Evolutionary conservation across 306 rosid genomes (phyloP), one percentile per base, ranked within the genome.

Genomic region (Sphenostylis stenocarpa): DNA sequence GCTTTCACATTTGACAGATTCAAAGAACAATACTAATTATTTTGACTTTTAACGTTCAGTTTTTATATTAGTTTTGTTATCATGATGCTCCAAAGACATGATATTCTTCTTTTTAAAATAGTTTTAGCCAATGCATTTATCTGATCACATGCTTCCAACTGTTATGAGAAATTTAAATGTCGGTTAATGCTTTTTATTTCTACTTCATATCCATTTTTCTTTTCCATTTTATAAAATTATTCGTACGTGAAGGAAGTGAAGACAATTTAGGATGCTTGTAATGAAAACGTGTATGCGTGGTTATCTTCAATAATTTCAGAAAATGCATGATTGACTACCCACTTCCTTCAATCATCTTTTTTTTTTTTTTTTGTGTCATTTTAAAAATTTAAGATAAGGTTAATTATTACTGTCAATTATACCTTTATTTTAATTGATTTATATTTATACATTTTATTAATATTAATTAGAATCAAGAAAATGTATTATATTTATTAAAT

Each of bases 1-100:
- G 87, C 77, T 71, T 76, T 75, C 79, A 4, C 58, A 76, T 60
- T 38, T 67, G 48, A 72, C 16, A 7, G 43, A 21, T 21, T 67
- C 55, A 19, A 26, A 34, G 7, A 73, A n/a, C 1, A 21, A 33
- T 21, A 21, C 24, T 20, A 14, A 57, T 14, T 57, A 13, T 53
- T 21, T 53, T 10, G 29, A 21, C 14, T 53, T 53, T 8, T 53
- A 21, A 53, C 10, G 13, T 52, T 8, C 0, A 2, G 3, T 16
- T 44, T 47, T 16, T 7, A 4, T 47, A 47, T 5, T 47, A 47
- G 1, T 45, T 4, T n/a, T 43, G 51, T 68, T 69, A n/a, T 47
- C 17, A 8, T 5, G 3, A 49, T 7, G 47, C 49, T 76, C 28
- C 73, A 34, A 36, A 6, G 13, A 31, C 4, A 47, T 9, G 12